Evolutionary conservation across 73 alveolate species (phyloP).

Genomic region (Tetrahymena borealis): DNA sequence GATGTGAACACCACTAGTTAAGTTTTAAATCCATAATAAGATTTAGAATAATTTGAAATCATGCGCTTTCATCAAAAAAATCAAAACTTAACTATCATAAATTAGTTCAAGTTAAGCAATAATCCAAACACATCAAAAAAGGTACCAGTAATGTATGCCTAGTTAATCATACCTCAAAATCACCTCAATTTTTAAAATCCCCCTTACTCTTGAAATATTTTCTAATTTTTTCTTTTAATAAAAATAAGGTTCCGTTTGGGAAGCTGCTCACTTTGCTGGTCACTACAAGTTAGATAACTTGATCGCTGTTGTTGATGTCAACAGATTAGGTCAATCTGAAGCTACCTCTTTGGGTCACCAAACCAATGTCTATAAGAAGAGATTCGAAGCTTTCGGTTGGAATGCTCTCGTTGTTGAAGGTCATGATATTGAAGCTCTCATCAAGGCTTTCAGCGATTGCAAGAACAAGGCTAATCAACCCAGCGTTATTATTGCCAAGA

Average conservation of each 20-base stretch:
- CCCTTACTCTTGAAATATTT: neutral
- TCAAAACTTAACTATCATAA: too few relatives aligned
- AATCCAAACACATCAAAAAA: too few relatives aligned
- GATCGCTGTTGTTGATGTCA: slow-evolving; percentile 63
- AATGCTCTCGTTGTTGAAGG: slow-evolving; percentile 57
- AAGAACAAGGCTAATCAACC: slow-evolving; percentile 41
- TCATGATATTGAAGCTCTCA: slow-evolving; percentile 44
- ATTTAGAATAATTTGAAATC: too few relatives aligned
- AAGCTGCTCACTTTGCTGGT: slow-evolving; percentile 67
- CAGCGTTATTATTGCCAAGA: slow-evolving; percentile 54
- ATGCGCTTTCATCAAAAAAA: too few relatives aligned
- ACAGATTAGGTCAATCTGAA: slow-evolving; percentile 67
- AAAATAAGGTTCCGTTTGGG: slow-evolving; percentile 58
- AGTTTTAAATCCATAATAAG: too few relatives aligned
- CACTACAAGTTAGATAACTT: slow-evolving; percentile 60
- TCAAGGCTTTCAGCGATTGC: slow-evolving; percentile 47
- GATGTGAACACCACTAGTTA: too few relatives aligned
- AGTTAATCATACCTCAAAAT: too few relatives aligned
- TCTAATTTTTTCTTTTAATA: neutral
- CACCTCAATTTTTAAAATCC: neutral
- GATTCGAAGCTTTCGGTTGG: slow-evolving; percentile 74
- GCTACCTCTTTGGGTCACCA: slow-evolving; percentile 59
- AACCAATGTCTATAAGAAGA: slow-evolving; percentile 40
- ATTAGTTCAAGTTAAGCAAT: too few relatives aligned
- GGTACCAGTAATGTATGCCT: too few relatives aligned